Percentiles rank a stretch among this genome's conserved stretches.
These are phyloP conservation scores for Calcarisporium arbuscula DNA, from an alignment of 2,329 filamentous ascomycete genomes.

Conservation along the genomic window DNA sequence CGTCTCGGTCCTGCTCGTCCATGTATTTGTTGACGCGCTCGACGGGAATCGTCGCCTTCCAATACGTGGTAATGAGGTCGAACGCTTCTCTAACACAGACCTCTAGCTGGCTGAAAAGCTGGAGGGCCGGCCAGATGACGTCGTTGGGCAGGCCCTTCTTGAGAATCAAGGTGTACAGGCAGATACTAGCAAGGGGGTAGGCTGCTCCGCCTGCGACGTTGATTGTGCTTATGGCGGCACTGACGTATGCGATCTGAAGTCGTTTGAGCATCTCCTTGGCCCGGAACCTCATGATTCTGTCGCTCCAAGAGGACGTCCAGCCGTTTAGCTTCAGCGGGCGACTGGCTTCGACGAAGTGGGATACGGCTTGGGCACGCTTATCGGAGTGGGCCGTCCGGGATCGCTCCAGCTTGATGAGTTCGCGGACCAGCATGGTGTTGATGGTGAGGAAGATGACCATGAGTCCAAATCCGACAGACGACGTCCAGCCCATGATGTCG, in stretches of 20 bases:
- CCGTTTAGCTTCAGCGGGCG: constrained; percentile 50
- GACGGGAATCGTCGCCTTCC: constrained; percentile 80
- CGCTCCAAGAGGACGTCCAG: constrained; percentile 31
- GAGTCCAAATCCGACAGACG: constrained; percentile 65
- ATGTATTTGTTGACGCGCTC: constrained; percentile 81
- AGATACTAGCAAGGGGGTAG: constrained; percentile 77
- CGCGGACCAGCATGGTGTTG: constrained; percentile 61
- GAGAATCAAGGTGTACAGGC: constrained; percentile 69
- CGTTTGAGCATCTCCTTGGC: constrained; percentile 29
- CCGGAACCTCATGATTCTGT: constrained; percentile 28
- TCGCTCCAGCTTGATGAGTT: constrained; percentile 62
- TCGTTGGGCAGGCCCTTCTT: constrained; percentile 66
- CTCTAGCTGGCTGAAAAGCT: constrained; percentile 73
- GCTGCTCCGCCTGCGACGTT: constrained; percentile 67
- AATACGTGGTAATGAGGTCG: constrained; percentile 63
- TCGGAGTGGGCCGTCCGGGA: constrained; percentile 70
- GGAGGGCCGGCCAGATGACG: constrained; percentile 78
- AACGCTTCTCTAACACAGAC: constrained; percentile 68
- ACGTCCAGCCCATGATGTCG: constrained; percentile 72
- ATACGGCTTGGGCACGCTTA: constrained; percentile 69
- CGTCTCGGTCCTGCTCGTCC: constrained; percentile 71
- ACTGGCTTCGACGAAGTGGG: constrained; percentile 82
- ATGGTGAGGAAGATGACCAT: constrained; percentile 62
- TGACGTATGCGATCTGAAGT: constrained; percentile 27
- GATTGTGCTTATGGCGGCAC: constrained; percentile 53